These are phyloP conservation scores for Eleusine coracana DNA, from an alignment of 176 grass and related monocot genomes.

Conservation along the genomic window DNA sequence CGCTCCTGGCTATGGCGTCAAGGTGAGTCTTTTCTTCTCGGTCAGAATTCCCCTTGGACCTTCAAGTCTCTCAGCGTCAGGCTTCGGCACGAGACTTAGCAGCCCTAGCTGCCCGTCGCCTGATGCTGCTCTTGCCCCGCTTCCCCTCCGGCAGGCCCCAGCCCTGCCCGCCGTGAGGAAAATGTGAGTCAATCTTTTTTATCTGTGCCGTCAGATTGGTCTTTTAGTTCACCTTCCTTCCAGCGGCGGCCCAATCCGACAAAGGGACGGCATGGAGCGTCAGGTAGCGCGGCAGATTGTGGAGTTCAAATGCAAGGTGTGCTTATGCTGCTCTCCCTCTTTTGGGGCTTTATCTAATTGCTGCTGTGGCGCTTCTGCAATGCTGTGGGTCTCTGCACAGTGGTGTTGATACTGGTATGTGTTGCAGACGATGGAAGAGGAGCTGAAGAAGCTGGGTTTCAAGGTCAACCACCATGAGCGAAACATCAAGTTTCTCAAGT, in stretches of 20 bases:
- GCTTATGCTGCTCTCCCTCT: not conserved
- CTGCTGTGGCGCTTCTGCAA: not conserved
- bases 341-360: not conserved
- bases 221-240: conserved; percentile 4
- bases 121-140: too few species aligned
- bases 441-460: conserved; percentile 58
- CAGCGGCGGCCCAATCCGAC: not conserved
- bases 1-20: too few species aligned
- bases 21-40: too few species aligned
- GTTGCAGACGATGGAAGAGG: conserved; percentile 69
- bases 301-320: conserved; percentile 37
- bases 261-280: conserved; percentile 32
- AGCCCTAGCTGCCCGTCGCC: too few species aligned
- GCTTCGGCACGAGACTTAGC: too few species aligned
- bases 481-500: conserved; percentile 68
- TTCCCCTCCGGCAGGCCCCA: too few species aligned
- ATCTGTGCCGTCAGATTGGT: conserved; percentile 2
- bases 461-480: conserved; percentile 74
- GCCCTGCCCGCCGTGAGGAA: too few species aligned
- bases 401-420: not conserved
- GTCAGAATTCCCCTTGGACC: too few species aligned
- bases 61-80: too few species aligned
- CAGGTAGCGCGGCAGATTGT: conserved; percentile 19
- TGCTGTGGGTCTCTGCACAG: not conserved
- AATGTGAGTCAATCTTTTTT: not conserved